Conservation (phyloP, 2,329 filamentous ascomycete species). For the Aciculosporium take region DNA sequence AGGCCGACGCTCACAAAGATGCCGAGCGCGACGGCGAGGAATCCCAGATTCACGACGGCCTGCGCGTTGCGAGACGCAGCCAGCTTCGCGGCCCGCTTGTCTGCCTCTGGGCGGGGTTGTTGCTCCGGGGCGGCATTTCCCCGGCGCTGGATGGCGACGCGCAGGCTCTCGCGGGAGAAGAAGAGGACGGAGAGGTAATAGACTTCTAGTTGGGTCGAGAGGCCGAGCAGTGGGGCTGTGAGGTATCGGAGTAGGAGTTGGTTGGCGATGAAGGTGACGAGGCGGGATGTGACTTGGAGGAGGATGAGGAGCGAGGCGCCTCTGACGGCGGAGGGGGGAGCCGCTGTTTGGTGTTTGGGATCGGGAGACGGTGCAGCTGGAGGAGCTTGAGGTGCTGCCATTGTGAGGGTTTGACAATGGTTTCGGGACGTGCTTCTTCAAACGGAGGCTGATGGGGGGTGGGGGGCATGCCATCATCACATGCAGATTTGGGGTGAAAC, state of each 20-base stretch:
- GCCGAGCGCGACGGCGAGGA: constrained; percentile 60
- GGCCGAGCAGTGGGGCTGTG: constrained; percentile 69
- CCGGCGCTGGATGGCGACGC: constrained; percentile 81
- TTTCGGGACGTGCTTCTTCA: no score
- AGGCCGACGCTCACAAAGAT: constrained; percentile 48
- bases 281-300: constrained; percentile 75
- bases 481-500: no score
- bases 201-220: constrained; percentile 81
- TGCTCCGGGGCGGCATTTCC: constrained; percentile 7
- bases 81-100: constrained; percentile 3
- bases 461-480: no score
- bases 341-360: not conserved
- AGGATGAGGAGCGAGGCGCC: constrained; percentile 77
- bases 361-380: not conserved
- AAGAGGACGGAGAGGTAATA: constrained; percentile 90
- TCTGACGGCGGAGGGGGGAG: constrained; percentile 32
- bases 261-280: constrained; percentile 81
- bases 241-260: constrained; percentile 79
- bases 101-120: not conserved
- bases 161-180: constrained; percentile 80
- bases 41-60: constrained; percentile 76
- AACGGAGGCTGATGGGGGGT: no score
- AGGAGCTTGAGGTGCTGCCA: not conserved
- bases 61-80: constrained; percentile 37
- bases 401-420: not conserved